Conservation (phyloP, 2,329 filamentous ascomycete species). For the Claviceps sp. region DNA sequence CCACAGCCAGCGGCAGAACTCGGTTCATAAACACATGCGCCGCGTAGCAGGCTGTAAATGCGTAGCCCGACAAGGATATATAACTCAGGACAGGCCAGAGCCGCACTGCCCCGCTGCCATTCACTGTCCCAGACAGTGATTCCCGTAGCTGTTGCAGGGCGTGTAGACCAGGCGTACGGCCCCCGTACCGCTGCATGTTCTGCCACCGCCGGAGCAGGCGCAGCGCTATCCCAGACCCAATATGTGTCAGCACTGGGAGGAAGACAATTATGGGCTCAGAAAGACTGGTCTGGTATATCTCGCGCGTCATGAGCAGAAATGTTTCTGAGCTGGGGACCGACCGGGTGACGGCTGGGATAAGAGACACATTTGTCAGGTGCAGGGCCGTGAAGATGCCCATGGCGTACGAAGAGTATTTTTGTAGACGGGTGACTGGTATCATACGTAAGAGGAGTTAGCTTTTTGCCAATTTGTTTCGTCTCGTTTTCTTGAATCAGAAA, state of each 20-base stretch:
- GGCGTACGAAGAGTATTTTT: constrained; percentile 81
- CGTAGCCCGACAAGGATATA: constrained; percentile 61
- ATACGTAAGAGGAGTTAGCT: not conserved
- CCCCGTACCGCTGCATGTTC: constrained; percentile 63
- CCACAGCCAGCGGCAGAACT: constrained; percentile 56
- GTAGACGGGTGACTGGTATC: constrained; percentile 41
- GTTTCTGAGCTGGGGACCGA: constrained; percentile 65
- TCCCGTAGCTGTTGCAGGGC: constrained; percentile 21
- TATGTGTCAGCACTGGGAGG: constrained; percentile 60
- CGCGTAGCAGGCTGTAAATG: constrained; percentile 48
- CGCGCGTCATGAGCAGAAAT: constrained; percentile 80
- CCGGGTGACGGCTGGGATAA: constrained; percentile 62
- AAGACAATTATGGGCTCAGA: constrained; percentile 70
- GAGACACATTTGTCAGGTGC: constrained; percentile 68
- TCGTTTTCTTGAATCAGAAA: too few species aligned
- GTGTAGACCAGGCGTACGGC: constrained; percentile 42
- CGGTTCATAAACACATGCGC: constrained; percentile 69
- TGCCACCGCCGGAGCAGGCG: constrained; percentile 62
- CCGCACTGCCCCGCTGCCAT: constrained; percentile 10
- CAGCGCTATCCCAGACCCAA: constrained; percentile 63
- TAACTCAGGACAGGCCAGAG: constrained; percentile 59
- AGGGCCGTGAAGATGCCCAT: constrained; percentile 64
- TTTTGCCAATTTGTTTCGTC: not conserved
- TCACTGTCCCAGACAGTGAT: constrained; percentile 23
- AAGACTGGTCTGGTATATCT: constrained; percentile 76